Conservation (phyloP, 1,139 yeast species). For the Pichia sp. region DNA sequence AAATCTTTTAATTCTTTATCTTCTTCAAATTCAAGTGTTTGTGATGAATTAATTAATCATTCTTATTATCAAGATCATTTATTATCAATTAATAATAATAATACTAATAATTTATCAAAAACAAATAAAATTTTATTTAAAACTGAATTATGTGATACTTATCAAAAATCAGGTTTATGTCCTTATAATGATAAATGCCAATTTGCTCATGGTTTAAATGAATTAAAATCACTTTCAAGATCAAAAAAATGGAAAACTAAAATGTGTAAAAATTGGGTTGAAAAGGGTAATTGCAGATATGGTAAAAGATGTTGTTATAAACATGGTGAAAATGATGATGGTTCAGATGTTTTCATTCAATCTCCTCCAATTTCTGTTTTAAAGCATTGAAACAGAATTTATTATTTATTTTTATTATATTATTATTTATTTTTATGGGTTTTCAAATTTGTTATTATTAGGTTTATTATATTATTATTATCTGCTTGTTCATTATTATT, state of each 20-base stretch:
- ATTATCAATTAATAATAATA: not conserved
- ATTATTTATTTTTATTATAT: not conserved
- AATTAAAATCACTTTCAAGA: conserved; percentile 65
- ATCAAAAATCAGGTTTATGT: conserved; percentile 64
- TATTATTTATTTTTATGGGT: not conserved
- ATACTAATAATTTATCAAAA: not conserved
- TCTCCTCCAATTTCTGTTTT: not conserved
- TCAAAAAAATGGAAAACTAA: conserved; percentile 88
- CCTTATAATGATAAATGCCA: conserved; percentile 91
- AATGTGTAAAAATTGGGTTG: conserved; percentile 85
- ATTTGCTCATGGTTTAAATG: conserved; percentile 85
- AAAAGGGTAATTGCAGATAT: conserved; percentile 77
- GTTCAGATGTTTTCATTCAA: conserved; percentile 6
- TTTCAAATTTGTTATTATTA: not conserved
- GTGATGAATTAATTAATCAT: conserved; percentile 5
- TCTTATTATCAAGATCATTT: not conserved
- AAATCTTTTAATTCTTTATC: not conserved
- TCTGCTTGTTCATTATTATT: not conserved
- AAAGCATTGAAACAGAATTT: not conserved
- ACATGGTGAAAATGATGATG: conserved; percentile 45
- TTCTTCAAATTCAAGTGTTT: conserved; percentile 2
- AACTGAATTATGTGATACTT: conserved; percentile 84
- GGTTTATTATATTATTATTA: not conserved
- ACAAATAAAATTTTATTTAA: conserved; percentile 70
- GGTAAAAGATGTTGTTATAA: conserved; percentile 90